Conservation (phyloP, 768 basidiomycete genomes). For the Collybia nuda region DNA sequence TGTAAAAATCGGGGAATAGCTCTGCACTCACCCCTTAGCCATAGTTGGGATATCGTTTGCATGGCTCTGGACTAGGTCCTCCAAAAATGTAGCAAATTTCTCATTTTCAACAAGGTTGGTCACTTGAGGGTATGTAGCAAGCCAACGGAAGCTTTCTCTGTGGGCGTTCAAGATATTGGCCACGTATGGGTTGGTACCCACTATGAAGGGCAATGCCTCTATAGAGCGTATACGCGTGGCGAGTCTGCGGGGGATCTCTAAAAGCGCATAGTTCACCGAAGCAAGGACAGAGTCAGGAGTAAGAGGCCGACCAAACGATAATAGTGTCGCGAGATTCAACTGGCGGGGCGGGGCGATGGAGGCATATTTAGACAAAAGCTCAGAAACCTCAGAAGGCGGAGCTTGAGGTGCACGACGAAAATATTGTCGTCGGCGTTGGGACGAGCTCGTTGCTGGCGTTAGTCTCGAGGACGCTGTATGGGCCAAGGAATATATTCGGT, state of each 20-base stretch:
- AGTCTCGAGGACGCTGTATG: conserved; percentile 5
- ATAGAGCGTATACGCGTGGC: conserved; percentile 73
- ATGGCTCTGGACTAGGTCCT: conserved; percentile 71
- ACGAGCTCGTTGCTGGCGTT: neutral
- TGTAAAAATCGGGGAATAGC: too few species aligned
- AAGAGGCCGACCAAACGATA: conserved; percentile 76
- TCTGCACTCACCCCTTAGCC: conserved; percentile 71
- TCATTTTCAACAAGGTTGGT: conserved; percentile 69
- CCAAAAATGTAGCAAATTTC: conserved; percentile 65
- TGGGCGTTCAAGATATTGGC: conserved; percentile 68
- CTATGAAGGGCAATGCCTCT: conserved; percentile 81
- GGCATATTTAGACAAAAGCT: conserved; percentile 63
- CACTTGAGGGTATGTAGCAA: conserved; percentile 68
- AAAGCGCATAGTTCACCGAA: conserved; percentile 72
- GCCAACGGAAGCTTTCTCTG: conserved; percentile 65
- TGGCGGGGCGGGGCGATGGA: conserved; percentile 59
- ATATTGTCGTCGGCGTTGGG: conserved; percentile 13
- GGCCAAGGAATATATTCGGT: neutral
- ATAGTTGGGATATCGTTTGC: conserved; percentile 88
- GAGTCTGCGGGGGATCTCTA: conserved; percentile 76
- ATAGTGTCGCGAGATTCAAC: conserved; percentile 68
- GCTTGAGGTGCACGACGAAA: conserved; percentile 46
- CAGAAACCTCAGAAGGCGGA: conserved; percentile 50
- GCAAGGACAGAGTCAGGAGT: conserved; percentile 67
- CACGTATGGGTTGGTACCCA: conserved; percentile 88